Evolutionary conservation across 345 rosid genomes (phyloP).

Genomic region (Gossypium longicalyx): DNA sequence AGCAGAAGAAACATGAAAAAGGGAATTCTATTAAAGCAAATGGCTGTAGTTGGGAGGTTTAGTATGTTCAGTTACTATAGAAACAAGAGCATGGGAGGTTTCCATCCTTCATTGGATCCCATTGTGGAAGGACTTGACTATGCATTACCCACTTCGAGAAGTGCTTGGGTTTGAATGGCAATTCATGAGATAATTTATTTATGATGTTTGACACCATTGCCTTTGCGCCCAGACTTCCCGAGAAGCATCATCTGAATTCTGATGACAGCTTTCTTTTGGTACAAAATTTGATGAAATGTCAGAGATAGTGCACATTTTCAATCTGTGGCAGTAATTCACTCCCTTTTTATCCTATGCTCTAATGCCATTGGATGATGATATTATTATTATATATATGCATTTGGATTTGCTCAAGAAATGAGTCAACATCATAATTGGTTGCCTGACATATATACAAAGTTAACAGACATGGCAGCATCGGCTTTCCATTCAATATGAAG

Average conservation of each 20-base stretch:
- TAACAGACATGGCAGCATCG: not conserved
- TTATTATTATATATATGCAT: not conserved
- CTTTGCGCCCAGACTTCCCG: not conserved
- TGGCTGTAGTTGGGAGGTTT: constrained; percentile 80
- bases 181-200: too few relatives aligned
- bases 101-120: constrained; percentile 63
- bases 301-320: not conserved
- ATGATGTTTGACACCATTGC: too few relatives aligned
- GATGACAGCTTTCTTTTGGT: not conserved
- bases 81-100: constrained; percentile 75
- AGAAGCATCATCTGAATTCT: not conserved
- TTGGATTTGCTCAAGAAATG: not conserved
- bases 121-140: constrained; percentile 75
- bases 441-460: not conserved
- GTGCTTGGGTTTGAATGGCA: too few relatives aligned
- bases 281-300: not conserved
- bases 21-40: constrained; percentile 9
- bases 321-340: not conserved
- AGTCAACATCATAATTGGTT: not conserved
- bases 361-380: not conserved
- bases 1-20: too few relatives aligned
- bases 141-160: constrained; percentile 24
- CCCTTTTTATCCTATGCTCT: not conserved
- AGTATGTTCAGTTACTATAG: constrained; percentile 68
- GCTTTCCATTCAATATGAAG: not conserved